These are phyloP conservation scores for Pseudocercospora fuligena DNA, from an alignment of 2,329 filamentous ascomycete genomes.

Conservation along the genomic window DNA sequence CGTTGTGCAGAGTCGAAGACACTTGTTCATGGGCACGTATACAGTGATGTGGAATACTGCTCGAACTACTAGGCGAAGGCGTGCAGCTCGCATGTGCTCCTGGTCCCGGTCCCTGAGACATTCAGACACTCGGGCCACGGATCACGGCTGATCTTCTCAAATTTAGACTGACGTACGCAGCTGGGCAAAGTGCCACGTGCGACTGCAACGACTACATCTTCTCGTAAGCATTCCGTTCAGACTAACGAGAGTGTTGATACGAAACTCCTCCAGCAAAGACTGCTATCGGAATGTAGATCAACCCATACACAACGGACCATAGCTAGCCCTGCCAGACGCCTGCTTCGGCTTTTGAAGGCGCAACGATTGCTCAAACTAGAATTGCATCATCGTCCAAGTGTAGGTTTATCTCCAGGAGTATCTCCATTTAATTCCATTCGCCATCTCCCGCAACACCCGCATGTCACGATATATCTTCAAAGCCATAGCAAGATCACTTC, in stretches of 20 bases:
- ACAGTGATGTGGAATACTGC: background rate
- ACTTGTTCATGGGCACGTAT: conserved; percentile 3
- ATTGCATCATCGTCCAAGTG: conserved; percentile 17
- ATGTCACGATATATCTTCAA: conserved; percentile 15
- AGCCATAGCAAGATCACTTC: conserved; percentile 7
- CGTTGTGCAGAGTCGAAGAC: conserved; percentile 2
- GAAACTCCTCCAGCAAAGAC: background rate
- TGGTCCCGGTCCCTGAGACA: background rate
- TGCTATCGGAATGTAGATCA: background rate
- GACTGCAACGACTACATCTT: background rate
- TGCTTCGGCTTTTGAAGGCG: background rate
- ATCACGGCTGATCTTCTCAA: background rate
- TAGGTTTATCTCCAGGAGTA: conserved; percentile 14
- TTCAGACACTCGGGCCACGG: background rate
- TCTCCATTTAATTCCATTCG: background rate
- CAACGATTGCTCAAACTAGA: background rate
- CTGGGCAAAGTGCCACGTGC: background rate
- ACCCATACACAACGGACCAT: background rate
- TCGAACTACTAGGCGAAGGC: background rate
- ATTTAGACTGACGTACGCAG: background rate
- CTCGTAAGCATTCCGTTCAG: background rate
- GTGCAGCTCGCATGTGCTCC: background rate
- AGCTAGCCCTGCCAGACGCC: background rate
- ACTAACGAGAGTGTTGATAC: background rate
- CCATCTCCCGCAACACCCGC: conserved; percentile 7